Evolutionary conservation across 257 asterid genomes (phyloP), one percentile per base, ranked within the genome.

Genomic region (Capsicum rhomboideum): DNA sequence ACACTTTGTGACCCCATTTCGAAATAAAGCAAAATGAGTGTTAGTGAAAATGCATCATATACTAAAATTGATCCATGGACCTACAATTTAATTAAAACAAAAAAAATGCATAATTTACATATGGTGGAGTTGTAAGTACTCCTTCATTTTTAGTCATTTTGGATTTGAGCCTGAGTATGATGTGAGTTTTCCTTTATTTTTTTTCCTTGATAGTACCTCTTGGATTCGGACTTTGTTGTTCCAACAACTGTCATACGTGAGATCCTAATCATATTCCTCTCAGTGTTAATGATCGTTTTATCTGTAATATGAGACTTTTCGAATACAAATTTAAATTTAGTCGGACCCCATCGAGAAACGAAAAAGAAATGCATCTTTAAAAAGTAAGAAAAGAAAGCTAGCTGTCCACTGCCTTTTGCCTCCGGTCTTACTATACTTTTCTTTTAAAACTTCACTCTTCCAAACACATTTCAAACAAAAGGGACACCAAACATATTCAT

Each of bases 1-100:
- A 74, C 80, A 46, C 80, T 46, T 46, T 46, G 58, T 74, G 80
- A 74, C 80, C 78, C 80, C 80, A 74, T 74, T 46, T 46, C 58
- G 46, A 23, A 74, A 74, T 18, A 74, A 74, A 74, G 80, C 58
- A 74, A 72, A 72, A n/a, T 69, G 34, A 72, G 2, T 18, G 29
- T 42, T n/a, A 42, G 31, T 31, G 42, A 23, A 71, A 71, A 42
- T 42, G 54, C 6, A n/a, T 20, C 28, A 68, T 66, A 10, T 23
- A 10, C 2, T 26, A 4, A 34, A 34, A 34, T 34, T 34, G 40
- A 5, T 34, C 40, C 40, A 34, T 34, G 40, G 40, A 34, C 40
- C 3, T 34, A 34, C 40, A 34, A 34, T 34, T 34, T 34, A 34
- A 34, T 34, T 34, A 5, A 34, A 34, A 34, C 40, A 5, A 34